Evolutionary conservation across 768 basidiomycete species (phyloP), one percentile per base, ranked within the genome.

Genomic region (Pleurotus tuber-regium): DNA sequence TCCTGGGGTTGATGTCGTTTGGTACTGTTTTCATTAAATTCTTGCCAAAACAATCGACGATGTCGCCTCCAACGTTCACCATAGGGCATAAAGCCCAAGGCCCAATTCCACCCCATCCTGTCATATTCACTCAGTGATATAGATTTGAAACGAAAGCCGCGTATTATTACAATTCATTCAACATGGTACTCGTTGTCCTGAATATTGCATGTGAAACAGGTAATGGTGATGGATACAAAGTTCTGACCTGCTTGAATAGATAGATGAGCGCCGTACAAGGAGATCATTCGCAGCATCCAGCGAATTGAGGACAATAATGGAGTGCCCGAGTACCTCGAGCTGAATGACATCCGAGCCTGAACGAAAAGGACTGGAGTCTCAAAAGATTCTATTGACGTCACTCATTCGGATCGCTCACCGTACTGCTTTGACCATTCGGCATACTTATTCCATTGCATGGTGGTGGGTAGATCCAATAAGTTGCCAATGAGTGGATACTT

Each of bases 21-120:
- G 7, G 44, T 43, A 14, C 53, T 42, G 28, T 51, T 35, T 2
- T 55, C 18, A 30, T 59, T 57, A 49, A 68, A 63, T 36, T 56
- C 51, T 49, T 61, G 58, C 21, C 59, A 57, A 25, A 59, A 60
- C 18, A 63, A 26, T 25, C 56, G 4, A 6, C 18, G 40, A 35
- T 7, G 35, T 10, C 14, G 39, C 18, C 51, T 56, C 44, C 26
- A 35, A 54, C 43, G 40, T 54, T 57, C 57, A 33, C n/a, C 11
- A 11, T n/a, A 26, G 14, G 14, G 43, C 54, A 59, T 57, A n/a
- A 55, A 41, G 1, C 50, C 56, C 40, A 50, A 19, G 18, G 26
- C 38, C 9, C 19, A 40, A 7, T 18, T 11, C n/a, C 30, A 54
- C 2, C 54, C 50, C 54, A 51, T 46, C 14, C 51, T 49, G 24